These are phyloP conservation scores for Carpinus fangiana DNA, from an alignment of 306 rosid genomes.

Conservation along the genomic window DNA sequence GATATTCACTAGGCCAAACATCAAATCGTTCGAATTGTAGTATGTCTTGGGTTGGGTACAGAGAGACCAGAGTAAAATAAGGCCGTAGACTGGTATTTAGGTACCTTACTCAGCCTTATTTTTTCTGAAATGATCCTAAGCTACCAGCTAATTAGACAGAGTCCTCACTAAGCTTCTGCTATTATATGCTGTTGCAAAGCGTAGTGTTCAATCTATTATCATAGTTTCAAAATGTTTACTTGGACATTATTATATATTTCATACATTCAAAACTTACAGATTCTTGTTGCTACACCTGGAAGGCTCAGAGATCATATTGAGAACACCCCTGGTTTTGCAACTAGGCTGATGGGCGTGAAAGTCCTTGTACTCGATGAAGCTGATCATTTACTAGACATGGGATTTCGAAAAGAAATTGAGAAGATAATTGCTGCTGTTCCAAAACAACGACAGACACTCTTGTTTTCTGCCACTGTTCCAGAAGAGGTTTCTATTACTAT, in stretches of 20 bases:
- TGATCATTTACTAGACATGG: slow-evolving; percentile 97
- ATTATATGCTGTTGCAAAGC: slow-evolving; percentile 9
- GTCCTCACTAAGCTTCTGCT: not conserved
- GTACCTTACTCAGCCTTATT: not conserved
- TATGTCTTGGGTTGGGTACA: not conserved
- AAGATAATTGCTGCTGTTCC: slow-evolving; percentile 83
- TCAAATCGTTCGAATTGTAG: slow-evolving; percentile 12
- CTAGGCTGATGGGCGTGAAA: slow-evolving; percentile 92
- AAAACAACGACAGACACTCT: slow-evolving; percentile 84
- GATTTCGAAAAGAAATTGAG: slow-evolving; percentile 92
- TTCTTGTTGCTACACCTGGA: slow-evolving; percentile 99
- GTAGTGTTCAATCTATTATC: not conserved
- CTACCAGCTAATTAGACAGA: slow-evolving; percentile 7
- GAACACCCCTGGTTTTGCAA: slow-evolving; percentile 91
- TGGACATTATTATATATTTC: slow-evolving; percentile 11
- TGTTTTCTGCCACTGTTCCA: slow-evolving; percentile 96
- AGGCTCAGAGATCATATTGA: slow-evolving; percentile 94
- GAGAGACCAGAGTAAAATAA: not conserved
- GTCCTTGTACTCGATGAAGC: slow-evolving; percentile 97
- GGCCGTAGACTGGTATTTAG: not conserved
- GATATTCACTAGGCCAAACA: slow-evolving; percentile 7
- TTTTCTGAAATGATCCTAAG: not conserved
- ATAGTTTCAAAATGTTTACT: slow-evolving; percentile 9
- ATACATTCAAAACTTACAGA: slow-evolving; percentile 46
- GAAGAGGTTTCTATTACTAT: slow-evolving; percentile 56